These are phyloP conservation scores for Hypoxylon sp. DNA, from an alignment of 2,329 filamentous ascomycete species.

Conservation along the genomic window DNA sequence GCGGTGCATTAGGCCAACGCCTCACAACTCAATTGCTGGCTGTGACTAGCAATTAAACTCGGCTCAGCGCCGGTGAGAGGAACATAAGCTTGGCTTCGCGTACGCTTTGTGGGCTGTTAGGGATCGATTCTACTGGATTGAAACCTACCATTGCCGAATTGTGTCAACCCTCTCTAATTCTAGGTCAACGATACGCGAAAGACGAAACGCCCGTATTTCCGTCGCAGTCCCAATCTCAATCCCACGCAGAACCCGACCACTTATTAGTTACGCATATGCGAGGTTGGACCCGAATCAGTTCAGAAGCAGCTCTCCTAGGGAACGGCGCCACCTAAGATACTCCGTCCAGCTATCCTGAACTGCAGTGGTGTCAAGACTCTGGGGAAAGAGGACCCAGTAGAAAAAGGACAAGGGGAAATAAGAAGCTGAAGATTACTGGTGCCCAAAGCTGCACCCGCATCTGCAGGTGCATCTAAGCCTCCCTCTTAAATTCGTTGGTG, in stretches of 20 bases:
- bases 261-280: slow-evolving; percentile 26
- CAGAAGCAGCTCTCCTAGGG: not conserved
- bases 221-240: slow-evolving; percentile 11
- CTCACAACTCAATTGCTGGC: slow-evolving; percentile 37
- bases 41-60: slow-evolving; percentile 30
- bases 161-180: slow-evolving; percentile 22
- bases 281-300: slow-evolving; percentile 4
- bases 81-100: slow-evolving; percentile 28
- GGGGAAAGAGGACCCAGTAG: slow-evolving; percentile 12
- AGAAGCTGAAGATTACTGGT: slow-evolving; percentile 41
- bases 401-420: slow-evolving; percentile 25
- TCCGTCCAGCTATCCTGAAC: not conserved
- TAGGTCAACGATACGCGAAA: slow-evolving; percentile 27
- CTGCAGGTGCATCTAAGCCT: slow-evolving; percentile 45
- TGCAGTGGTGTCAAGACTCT: slow-evolving; percentile 9
- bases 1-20: slow-evolving; percentile 32
- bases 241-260: not conserved
- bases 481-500: slow-evolving; percentile 39
- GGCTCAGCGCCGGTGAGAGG: slow-evolving; percentile 32
- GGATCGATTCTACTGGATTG: slow-evolving; percentile 23
- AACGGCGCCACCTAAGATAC: not conserved
- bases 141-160: slow-evolving; percentile 40
- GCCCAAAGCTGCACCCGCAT: slow-evolving; percentile 41
- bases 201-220: slow-evolving; percentile 32
- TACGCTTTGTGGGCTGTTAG: slow-evolving; percentile 20